A percentile compares a stretch with the other conserved stretches of the same genome.
Conservation (phyloP, 2,329 filamentous ascomycete species). For the Scopulariopsis brevicaulis region DNA sequence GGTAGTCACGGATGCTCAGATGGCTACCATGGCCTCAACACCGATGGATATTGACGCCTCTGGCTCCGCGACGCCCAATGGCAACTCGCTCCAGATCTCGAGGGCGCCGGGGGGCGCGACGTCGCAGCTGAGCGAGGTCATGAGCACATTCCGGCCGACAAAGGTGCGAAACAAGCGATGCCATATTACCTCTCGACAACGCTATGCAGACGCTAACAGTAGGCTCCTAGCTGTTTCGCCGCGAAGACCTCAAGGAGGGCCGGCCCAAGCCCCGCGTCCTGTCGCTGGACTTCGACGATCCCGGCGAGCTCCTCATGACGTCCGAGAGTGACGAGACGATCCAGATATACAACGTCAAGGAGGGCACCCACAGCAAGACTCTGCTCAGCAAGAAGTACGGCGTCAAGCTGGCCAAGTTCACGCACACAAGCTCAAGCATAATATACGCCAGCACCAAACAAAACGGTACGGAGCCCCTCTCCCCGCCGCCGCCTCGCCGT, state of each 20-base stretch:
- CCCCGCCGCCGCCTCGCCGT: constrained; percentile 3
- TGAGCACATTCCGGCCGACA: constrained; percentile 66
- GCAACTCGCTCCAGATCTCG: constrained; percentile 33
- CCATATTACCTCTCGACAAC: neutral
- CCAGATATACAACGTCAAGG: constrained; percentile 87
- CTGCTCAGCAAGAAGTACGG: constrained; percentile 95
- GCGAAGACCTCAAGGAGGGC: constrained; percentile 41
- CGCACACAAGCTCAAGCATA: constrained; percentile 81
- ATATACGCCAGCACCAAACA: constrained; percentile 94
- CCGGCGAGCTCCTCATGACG: constrained; percentile 83
- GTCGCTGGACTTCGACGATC: constrained; percentile 93
- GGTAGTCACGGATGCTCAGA: neutral
- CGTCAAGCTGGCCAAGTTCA: constrained; percentile 87
- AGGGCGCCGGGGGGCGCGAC: constrained; percentile 30
- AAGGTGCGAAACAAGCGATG: constrained; percentile 42
- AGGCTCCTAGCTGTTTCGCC: constrained; percentile 38
- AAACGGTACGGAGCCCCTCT: constrained; percentile 46
- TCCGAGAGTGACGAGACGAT: constrained; percentile 91
- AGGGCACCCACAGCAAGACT: constrained; percentile 80
- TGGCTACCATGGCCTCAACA: constrained; percentile 33
- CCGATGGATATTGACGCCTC: constrained; percentile 45
- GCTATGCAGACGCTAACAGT: neutral
- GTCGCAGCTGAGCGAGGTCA: constrained; percentile 66
- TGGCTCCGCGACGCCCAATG: constrained; percentile 24
- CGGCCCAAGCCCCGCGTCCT: constrained; percentile 55